These are phyloP conservation scores for Cercospora sp. DNA, from an alignment of 2,329 filamentous ascomycete species.

Conservation along the genomic window DNA sequence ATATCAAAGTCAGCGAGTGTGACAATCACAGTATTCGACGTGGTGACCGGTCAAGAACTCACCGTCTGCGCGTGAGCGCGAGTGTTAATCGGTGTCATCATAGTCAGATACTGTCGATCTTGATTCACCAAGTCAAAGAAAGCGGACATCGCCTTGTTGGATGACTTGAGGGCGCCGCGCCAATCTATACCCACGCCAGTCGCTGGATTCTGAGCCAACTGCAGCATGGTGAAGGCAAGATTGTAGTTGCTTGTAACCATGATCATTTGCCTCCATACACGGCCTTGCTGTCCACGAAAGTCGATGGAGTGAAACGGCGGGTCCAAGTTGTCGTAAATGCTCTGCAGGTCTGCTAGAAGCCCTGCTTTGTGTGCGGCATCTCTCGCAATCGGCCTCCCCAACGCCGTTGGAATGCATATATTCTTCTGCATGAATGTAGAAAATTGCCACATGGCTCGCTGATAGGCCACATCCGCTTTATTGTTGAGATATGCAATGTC, in stretches of 20 bases:
- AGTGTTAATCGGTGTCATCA: background rate
- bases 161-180: background rate
- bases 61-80: background rate
- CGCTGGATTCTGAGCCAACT: background rate
- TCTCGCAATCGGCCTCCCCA: background rate
- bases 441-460: background rate
- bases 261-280: conserved; percentile 2
- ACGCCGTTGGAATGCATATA: background rate
- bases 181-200: background rate
- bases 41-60: background rate
- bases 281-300: background rate
- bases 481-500: conserved; percentile 1
- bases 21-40: background rate
- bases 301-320: background rate
- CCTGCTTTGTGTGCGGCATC: background rate
- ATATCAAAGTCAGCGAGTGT: background rate
- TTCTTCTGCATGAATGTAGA: background rate
- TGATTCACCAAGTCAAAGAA: background rate
- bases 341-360: background rate
- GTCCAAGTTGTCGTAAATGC: background rate
- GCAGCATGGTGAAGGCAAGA: background rate
- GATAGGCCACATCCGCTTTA: background rate
- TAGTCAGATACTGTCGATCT: background rate
- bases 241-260: conserved; percentile 6
- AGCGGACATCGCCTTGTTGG: background rate